These are phyloP conservation scores for Fusarium oligoseptatum DNA, from an alignment of 2,329 filamentous ascomycete species.

Conservation along the genomic window DNA sequence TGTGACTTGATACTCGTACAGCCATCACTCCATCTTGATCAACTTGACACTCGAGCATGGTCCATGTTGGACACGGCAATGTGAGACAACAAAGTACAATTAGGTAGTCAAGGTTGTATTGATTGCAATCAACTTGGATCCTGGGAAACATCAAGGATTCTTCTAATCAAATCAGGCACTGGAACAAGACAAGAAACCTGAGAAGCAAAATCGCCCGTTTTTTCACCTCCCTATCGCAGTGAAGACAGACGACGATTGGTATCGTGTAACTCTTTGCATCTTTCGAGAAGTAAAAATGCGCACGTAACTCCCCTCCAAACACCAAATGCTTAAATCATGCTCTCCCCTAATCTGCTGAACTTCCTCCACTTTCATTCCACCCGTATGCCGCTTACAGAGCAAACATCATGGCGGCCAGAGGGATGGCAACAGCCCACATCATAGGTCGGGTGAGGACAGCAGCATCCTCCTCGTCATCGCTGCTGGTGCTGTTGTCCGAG, in stretches of 20 bases:
- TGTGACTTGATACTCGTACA: not conserved
- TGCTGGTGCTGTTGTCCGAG: conserved; percentile 35
- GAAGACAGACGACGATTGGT: conserved; percentile 21
- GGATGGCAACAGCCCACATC: conserved; percentile 51
- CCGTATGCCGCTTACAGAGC: conserved; percentile 40
- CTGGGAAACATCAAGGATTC: conserved; percentile 8
- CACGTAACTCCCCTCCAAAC: conserved; percentile 20
- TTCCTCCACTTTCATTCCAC: not conserved
- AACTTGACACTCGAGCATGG: not conserved
- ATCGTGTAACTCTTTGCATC: conserved; percentile 37
- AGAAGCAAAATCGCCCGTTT: conserved; percentile 26
- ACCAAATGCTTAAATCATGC: conserved; percentile 28
- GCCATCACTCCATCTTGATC: not conserved
- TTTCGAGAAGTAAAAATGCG: conserved; percentile 31
- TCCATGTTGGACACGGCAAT: not conserved
- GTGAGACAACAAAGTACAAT: not conserved
- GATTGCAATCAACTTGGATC: conserved; percentile 25
- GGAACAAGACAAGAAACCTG: conserved; percentile 13
- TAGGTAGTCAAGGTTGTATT: conserved; percentile 33
- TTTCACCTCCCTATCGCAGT: conserved; percentile 2
- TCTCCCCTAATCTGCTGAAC: not conserved
- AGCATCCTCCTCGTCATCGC: conserved; percentile 45
- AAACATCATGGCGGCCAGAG: conserved; percentile 53
- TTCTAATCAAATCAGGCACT: conserved; percentile 17
- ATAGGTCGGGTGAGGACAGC: conserved; percentile 49